These are phyloP conservation scores for Asterophora parasitica DNA, from an alignment of 768 basidiomycete genomes.

Conservation along the genomic window DNA sequence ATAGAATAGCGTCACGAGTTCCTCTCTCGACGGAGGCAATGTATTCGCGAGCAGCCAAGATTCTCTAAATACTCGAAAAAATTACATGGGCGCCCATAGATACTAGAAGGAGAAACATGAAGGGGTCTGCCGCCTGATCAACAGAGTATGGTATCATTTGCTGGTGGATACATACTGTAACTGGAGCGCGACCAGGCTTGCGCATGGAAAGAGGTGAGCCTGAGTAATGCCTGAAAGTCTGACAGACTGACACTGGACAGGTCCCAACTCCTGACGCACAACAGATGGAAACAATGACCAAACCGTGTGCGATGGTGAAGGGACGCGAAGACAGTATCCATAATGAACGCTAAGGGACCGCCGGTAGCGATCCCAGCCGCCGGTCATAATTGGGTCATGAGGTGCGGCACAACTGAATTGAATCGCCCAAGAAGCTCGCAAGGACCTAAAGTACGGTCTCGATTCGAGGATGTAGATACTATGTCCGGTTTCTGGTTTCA, in stretches of 20 bases:
- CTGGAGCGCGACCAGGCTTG: not conserved
- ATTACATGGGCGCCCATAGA: not conserved
- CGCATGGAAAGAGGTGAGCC: too few relatives aligned
- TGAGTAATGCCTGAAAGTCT: too few relatives aligned
- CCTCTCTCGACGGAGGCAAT: slow-evolving; percentile 8
- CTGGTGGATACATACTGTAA: too few relatives aligned
- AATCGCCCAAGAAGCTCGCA: not conserved
- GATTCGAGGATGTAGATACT: not conserved
- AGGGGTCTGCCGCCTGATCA: not conserved
- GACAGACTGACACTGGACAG: too few relatives aligned
- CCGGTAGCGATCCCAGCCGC: slow-evolving; percentile 16
- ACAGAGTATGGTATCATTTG: not conserved
- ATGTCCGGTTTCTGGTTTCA: too few relatives aligned
- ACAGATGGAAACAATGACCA: slow-evolving; percentile 1
- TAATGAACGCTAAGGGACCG: slow-evolving; percentile 9
- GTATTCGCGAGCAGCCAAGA: too few relatives aligned
- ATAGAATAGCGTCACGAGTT: too few relatives aligned
- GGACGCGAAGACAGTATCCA: slow-evolving; percentile 1
- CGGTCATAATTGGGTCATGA: too few relatives aligned
- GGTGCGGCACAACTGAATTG: not conserved
- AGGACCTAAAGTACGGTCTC: too few relatives aligned
- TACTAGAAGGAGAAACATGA: not conserved
- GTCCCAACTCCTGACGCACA: not conserved
- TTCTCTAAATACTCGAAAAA: not conserved
- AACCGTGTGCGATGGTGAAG: not conserved